A percentile compares a stretch with the other conserved stretches of the same genome.
These are phyloP conservation scores for Cymodocea nodosa DNA, from an alignment of 116 monocot genomes.

Conservation along the genomic window DNA sequence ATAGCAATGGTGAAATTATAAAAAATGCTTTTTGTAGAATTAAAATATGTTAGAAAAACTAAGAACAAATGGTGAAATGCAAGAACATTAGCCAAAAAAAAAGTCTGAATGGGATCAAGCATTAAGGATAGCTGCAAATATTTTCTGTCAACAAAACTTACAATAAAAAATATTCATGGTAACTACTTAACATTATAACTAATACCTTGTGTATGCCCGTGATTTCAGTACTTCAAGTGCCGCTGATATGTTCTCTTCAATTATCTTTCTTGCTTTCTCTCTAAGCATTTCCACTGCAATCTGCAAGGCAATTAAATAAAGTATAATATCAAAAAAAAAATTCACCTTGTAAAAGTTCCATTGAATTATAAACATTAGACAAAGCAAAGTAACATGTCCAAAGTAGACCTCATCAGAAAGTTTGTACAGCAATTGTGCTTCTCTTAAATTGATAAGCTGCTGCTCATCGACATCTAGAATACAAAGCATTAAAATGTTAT, in stretches of 20 bases:
- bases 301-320: constrained; percentile 16
- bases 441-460: constrained; percentile 54
- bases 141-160: no score
- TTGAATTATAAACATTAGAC: not conserved
- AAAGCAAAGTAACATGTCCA: no score
- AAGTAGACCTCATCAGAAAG: constrained; percentile 84
- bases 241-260: constrained; percentile 61
- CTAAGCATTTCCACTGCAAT: constrained; percentile 90
- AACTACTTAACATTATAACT: not conserved
- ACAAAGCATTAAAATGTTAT: not conserved
- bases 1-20: no score
- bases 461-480: constrained; percentile 49
- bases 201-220: constrained; percentile 49
- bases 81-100: no score
- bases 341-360: not conserved
- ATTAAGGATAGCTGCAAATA: no score
- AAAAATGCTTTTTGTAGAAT: no score
- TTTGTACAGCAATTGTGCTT: constrained; percentile 58
- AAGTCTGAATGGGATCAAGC: no score
- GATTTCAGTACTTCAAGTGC: constrained; percentile 72
- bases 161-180: no score
- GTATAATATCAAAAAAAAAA: not conserved
- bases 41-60: no score
- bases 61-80: no score
- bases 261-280: constrained; percentile 52